Conservation (phyloP, 2,329 filamentous ascomycete genomes). For the Geosmithia morbida region DNA sequence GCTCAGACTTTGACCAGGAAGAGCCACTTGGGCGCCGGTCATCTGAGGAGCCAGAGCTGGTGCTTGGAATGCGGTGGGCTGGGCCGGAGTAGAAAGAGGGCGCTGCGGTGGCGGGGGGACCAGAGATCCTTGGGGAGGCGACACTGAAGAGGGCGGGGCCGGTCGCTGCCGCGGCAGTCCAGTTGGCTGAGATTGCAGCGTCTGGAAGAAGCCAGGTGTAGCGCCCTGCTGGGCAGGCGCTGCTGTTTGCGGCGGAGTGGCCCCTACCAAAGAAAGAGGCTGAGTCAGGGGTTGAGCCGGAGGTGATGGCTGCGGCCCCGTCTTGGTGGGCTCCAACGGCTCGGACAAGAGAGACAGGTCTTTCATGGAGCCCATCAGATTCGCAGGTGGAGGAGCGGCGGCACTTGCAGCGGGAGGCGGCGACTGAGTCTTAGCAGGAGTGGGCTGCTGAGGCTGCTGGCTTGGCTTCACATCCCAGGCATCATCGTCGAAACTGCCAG, state of each 20-base stretch:
- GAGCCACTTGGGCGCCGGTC: conserved; percentile 60
- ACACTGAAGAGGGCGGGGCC: conserved; percentile 44
- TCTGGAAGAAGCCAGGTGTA: conserved; percentile 42
- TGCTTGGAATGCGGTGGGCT: conserved; percentile 57
- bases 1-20: conserved; percentile 61
- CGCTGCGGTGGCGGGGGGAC: conserved; percentile 66
- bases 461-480: conserved; percentile 92
- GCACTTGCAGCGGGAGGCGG: conserved; percentile 3
- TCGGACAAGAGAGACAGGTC: conserved; percentile 39
- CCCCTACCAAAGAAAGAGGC: conserved; percentile 11
- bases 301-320: conserved; percentile 13
- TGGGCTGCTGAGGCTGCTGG: conserved; percentile 31
- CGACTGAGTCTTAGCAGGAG: conserved; percentile 2
- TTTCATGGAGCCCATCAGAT: conserved; percentile 53
- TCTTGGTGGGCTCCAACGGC: conserved; percentile 36
- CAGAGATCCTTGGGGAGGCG: conserved; percentile 45
- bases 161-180: conserved; percentile 48
- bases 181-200: conserved; percentile 30
- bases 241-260: conserved; percentile 4
- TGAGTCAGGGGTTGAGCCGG: conserved; percentile 13
- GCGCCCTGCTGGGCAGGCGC: conserved; percentile 35
- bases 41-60: conserved; percentile 72
- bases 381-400: conserved; percentile 19
- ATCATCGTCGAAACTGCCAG: conserved; percentile 75
- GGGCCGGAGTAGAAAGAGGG: conserved; percentile 73